Evolutionary conservation across 805 yeast species (phyloP), one percentile per base, ranked within the genome.

Genomic region (Soucietia sequanensis): DNA sequence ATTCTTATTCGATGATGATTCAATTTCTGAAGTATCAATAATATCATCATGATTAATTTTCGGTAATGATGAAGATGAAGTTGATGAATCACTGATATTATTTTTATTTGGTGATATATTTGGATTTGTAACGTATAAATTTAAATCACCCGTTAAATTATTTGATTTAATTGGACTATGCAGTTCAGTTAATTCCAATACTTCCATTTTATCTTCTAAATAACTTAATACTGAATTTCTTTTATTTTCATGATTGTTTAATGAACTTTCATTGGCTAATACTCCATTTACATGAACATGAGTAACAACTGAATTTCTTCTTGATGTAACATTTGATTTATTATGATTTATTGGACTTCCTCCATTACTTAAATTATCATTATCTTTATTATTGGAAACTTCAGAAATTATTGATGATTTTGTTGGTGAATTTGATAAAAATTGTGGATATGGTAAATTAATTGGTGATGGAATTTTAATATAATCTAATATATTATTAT

Each of bases 271-370:
- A 25, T 44, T 50, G 4, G 56, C 45, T 30, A 67, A 58, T 23
- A 65, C 71, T 34, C 74, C 74, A 43, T 62, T 68, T 33, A 66
- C 73, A 50, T 67, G 60, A 3, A 68, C 55, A 18, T 65, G 69
- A 6, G 73, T 67, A 12, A 68, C 72, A 10, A 61, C 66, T 1
- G 72, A 65, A 39, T 63, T 56, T 32, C 65, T 50, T 48, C 68
- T 54, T 13, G 64, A 54, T 23, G 39, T 36, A 12, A 15, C 33
- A 11, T 19, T 15, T 6, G 24, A 24, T 17, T 41, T 29, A n/a
- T 22, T 26, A 27, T 30, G 27, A 12, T 32, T 20, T 9, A 25
- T 16, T 10, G 56, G 43, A 23, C 48, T 41, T 2, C 43, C 38
- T 18, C 25, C 23, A 16, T 19, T 15, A 25, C 23, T 14, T 20